Evolutionary conservation across 2,329 filamentous ascomycete genomes (phyloP).

Genomic region (Lizonia empirigonia): DNA sequence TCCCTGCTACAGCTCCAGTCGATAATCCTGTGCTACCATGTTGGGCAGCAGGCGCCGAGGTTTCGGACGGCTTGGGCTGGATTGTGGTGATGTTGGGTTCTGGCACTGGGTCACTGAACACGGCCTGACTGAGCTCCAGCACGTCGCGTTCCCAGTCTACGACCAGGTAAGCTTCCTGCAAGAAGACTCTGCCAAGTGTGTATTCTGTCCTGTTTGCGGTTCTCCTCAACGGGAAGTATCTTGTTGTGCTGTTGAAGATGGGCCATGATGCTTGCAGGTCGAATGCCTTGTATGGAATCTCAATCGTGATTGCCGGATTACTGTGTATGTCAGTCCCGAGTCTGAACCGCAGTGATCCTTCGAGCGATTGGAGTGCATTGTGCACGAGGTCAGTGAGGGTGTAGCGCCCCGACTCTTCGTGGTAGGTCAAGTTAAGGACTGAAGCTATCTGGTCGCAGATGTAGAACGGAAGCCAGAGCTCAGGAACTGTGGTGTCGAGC

Average conservation of each 20-base stretch:
- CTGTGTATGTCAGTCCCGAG: constrained; percentile 44
- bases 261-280: constrained; percentile 53
- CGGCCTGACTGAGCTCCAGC: constrained; percentile 57
- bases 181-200: constrained; percentile 69
- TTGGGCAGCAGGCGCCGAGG: constrained; percentile 29
- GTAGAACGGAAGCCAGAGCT: constrained; percentile 55
- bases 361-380: constrained; percentile 53
- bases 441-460: constrained; percentile 69
- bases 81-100: constrained; percentile 35
- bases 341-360: constrained; percentile 52
- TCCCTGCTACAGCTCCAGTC: constrained; percentile 51
- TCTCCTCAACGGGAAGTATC: constrained; percentile 70
- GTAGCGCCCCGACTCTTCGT: constrained; percentile 68
- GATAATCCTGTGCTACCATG: constrained; percentile 14
- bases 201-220: constrained; percentile 58
- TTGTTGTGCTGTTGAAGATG: constrained; percentile 65
- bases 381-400: constrained; percentile 63
- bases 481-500: constrained; percentile 55
- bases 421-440: constrained; percentile 68
- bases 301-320: constrained; percentile 47
- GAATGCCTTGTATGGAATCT: constrained; percentile 57
- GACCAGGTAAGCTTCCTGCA: constrained; percentile 67
- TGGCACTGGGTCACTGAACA: constrained; percentile 39
- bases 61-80: constrained; percentile 40
- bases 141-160: constrained; percentile 57